Base-by-base conservation (phyloP, 169 alveolate genomes). In the Cryptosporidium sp. region DNA sequence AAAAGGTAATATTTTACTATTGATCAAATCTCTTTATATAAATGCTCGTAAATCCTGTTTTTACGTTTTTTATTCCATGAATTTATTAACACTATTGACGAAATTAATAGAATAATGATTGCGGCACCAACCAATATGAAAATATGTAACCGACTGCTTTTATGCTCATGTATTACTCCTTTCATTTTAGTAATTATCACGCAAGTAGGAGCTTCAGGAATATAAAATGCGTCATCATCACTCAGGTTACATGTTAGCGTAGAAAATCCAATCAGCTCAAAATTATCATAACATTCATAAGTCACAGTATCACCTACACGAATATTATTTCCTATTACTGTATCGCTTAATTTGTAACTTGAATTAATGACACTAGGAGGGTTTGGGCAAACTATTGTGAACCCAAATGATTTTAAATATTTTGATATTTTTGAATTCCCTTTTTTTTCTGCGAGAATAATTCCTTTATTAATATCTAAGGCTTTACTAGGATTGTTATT, bases 251-350 rank as follows among this genome's bases (percentile, higher is more conserved):
- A 80, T n/a, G 89, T 62, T 59, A 80, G 33, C 5, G 75, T 80
- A 21, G 89, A 18, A 67, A 41, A 29, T 1, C 89, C 89, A 0
- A 80, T n/a, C 26, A 80, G 31, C 48, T 62, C 55, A 80, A 59
- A 80, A 43, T 45, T 37, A 18, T 80, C 80, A 50, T 48, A 59
- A 21, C 89, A 80, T 43, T 80, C 89, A 80, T 80, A 80, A 23
- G 89, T 80, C 1, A 80, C 89, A 23, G 89, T 80, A 61, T 80
- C 89, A 16, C 89, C 89, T 21, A 80, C 89, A 33, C 89, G 74
- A 43, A 80, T 62, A 41, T 80, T 18, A 33, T 80, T 41, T 37
- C 89, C 75, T 41, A 80, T 29, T 21, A 65, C 89, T 26, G 89
- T 80, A 41, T 80, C 89, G 59, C 89, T 80, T 48, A 80, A 65